Evolutionary conservation across 345 rosid genomes (phyloP).

Genomic region (Ceriops tagal): DNA sequence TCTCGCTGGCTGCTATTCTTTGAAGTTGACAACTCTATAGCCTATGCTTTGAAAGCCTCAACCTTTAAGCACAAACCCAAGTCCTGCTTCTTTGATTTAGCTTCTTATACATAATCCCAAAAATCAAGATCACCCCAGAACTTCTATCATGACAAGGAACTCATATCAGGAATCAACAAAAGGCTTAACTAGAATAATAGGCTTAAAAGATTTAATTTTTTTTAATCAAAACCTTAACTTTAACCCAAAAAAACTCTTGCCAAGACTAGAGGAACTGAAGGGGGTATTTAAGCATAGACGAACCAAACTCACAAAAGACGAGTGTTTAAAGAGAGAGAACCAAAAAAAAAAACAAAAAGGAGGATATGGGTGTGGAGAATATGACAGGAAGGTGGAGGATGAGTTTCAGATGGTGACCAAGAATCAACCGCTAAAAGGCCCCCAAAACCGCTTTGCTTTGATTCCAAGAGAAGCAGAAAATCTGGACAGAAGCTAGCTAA

Average conservation of each 20-base stretch:
- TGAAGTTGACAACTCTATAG: neutral
- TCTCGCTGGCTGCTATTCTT: neutral
- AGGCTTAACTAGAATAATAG: neutral
- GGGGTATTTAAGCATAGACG: slow-evolving; percentile 26
- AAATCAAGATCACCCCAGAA: slow-evolving; percentile 9
- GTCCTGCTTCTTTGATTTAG: neutral
- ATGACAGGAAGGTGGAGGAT: slow-evolving; percentile 74
- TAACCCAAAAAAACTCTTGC: neutral
- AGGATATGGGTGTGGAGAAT: slow-evolving; percentile 26
- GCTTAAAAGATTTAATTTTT: neutral
- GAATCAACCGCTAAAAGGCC: slow-evolving; percentile 47
- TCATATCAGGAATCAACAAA: neutral
- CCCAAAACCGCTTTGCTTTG: slow-evolving; percentile 43
- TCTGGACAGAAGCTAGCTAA: slow-evolving; percentile 41
- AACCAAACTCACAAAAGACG: neutral
- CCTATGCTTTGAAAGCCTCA: neutral
- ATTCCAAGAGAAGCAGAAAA: slow-evolving; percentile 43
- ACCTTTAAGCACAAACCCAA: slow-evolving; percentile 5
- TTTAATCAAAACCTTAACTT: neutral
- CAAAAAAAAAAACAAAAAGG: slow-evolving; percentile 10
- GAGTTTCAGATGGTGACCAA: slow-evolving; percentile 88
- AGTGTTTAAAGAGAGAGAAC: neutral
- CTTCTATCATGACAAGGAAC: slow-evolving; percentile 3
- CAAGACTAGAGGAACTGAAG: slow-evolving; percentile 12
- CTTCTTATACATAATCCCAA: slow-evolving; percentile 1